Evolutionary conservation across 768 basidiomycete species (phyloP).

Genomic region (Rhizopogon rudus): DNA sequence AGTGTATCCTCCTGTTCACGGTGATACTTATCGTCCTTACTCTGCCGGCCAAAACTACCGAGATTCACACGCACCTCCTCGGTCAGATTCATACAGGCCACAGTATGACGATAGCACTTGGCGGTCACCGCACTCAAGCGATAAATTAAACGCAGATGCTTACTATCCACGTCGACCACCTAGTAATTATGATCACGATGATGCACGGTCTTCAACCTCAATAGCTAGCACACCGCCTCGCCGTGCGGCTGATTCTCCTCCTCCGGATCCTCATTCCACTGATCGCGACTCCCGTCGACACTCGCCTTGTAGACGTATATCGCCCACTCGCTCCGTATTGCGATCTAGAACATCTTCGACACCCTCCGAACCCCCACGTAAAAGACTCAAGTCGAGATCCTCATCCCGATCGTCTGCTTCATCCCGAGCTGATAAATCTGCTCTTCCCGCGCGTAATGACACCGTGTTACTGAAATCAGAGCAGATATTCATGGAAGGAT

Average conservation of each 20-base stretch:
- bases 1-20: constrained; percentile 27
- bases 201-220: constrained; percentile 24
- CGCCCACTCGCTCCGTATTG: constrained; percentile 13
- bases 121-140: constrained; percentile 23
- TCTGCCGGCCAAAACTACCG: constrained; percentile 29
- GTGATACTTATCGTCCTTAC: constrained; percentile 50
- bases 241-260: constrained; percentile 15
- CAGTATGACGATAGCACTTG: constrained; percentile 32
- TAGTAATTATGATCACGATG: constrained; percentile 18
- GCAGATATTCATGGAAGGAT: neutral
- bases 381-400: constrained; percentile 38
- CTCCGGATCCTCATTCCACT: constrained; percentile 16
- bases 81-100: constrained; percentile 51
- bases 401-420: constrained; percentile 52
- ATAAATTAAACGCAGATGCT: constrained; percentile 23
- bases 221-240: constrained; percentile 30
- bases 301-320: constrained; percentile 9
- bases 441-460: constrained; percentile 19
- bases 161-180: constrained; percentile 19
- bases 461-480: neutral
- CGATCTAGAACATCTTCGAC: constrained; percentile 24
- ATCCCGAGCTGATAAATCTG: constrained; percentile 15
- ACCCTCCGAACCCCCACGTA: constrained; percentile 24
- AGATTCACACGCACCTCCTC: constrained; percentile 32
- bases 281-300: neutral